Evolutionary conservation across 139 green algal species (phyloP), one percentile per base, ranked within the genome.

Genomic region (Deuterostichococcus epilithicus): DNA sequence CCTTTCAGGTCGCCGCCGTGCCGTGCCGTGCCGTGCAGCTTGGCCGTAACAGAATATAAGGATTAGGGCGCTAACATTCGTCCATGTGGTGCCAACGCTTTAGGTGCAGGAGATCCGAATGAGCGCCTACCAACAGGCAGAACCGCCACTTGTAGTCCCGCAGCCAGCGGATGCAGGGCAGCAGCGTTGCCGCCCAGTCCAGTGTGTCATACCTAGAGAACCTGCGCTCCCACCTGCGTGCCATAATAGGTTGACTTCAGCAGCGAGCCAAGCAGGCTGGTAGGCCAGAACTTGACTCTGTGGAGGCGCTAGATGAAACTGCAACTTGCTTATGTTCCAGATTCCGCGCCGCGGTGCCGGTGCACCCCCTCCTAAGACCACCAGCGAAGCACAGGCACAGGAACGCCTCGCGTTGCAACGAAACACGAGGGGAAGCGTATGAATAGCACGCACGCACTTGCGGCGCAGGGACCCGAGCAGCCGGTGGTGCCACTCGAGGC

Each of bases 81-180:
- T 18, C 13, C 45, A 60, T 60, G 45, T 60, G 45, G n/a, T n/a
- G n/a, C n/a, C n/a, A n/a, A n/a, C n/a, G n/a, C n/a, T n/a, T n/a
- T n/a, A n/a, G n/a, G n/a, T n/a, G n/a, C n/a, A n/a, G n/a, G n/a
- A 5, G 3, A 13, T 69, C 10, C 59, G 4, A 8, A 5, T 32
- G 25, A 2, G 70, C 23, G 28, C 70, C 60, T 30, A 79, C 74
- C 63, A 42, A 25, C 30, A 79, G 42, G 25, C 38, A 38, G 3
- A 6, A 15, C 13, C 39, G 58, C 38, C 39, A 79, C 1, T 44
- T 36, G 39, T 79, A 79, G 13, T 33, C 30, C 3, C 39, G 36
- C 15, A 79, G 74, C 74, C 74, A 79, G 28, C 37, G 59, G n/a
- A 73, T 30, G 39, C 74, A 79, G 10, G 74, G 74, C 39, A 79